phyloP scores from a whole-genome alignment of 768 basidiomycete genomes.

The Gymnopilus junonius region DNA sequence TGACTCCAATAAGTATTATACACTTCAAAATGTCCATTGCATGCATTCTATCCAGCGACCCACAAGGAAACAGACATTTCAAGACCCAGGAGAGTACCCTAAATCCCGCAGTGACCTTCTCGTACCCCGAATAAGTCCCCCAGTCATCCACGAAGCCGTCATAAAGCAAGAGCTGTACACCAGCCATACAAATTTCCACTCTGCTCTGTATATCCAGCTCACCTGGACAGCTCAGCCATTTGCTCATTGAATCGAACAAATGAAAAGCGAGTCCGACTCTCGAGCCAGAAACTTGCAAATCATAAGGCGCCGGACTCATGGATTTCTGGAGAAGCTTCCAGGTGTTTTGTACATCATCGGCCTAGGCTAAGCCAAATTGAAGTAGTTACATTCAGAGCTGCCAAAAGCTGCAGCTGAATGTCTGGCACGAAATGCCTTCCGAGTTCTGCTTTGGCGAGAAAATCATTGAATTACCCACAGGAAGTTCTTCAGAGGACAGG shows the following conservation, averaged over 20 bases:
- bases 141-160: conserved; percentile 1
- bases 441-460: not conserved
- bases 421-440: not conserved
- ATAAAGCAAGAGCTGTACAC: not conserved
- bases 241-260: conserved; percentile 2
- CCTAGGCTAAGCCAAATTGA: not conserved
- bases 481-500: not conserved
- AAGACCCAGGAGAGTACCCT: not conserved
- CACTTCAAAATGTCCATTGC: not conserved
- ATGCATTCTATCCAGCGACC: conserved; percentile 3
- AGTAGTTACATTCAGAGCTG: conserved; percentile 1
- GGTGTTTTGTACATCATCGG: conserved; percentile 1
- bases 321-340: conserved; percentile 5
- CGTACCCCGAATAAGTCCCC: not conserved
- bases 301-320: not conserved
- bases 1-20: too few relatives aligned
- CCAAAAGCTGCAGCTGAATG: conserved; percentile 2
- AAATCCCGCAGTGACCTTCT: conserved; percentile 1
- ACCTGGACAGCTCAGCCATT: conserved; percentile 4
- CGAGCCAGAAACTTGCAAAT: not conserved
- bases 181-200: conserved; percentile 8
- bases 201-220: not conserved
- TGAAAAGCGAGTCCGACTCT: not conserved
- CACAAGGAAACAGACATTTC: too few relatives aligned
- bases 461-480: not conserved